Base-by-base conservation (phyloP, 345 rosid species). In the Leavenworthia alabamica region DNA sequence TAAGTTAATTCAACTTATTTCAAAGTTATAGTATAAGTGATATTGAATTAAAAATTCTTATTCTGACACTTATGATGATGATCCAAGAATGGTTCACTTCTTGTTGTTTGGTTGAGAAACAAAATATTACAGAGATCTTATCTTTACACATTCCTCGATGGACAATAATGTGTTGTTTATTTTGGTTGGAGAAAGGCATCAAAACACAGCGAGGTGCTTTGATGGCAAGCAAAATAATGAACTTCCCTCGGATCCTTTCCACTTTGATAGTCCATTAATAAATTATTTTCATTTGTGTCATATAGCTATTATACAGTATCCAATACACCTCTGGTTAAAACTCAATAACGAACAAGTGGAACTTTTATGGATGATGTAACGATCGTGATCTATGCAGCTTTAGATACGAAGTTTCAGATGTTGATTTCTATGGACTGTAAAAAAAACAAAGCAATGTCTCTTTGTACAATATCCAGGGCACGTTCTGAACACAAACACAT, bases 171-270 rank as follows among this genome's bases (percentile, higher is more conserved):
- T 12, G 10, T 41, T 60, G 24, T 56, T 2, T 27, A 27, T 7
- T 22, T 23, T 23, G 1, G 46, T 16, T 41, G 53, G 60, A 50
- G 60, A 59, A 59, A 41, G 66, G 60, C 60, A 68, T 41, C 60
- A 59, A 50, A 67, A 49, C 14, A 24, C 31, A 59, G 50, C 40
- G 43, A 69, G 56, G 58, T 67, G 59, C 44, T 29, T 50, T 51
- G 55, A 68, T 68, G 73, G 73, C 67, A 68, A 61, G 67, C 73
- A 60, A 52, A 60, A 68, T 68, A 52, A 68, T 68, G 67, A 44
- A 55, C 12, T 67, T 41, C 7, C 36, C 43, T 39, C 43, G 27
- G 24, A 29, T 58, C 44, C 20, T 49, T 53, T 60, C 41, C 67
- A 51, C 73, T 68, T 33, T 42, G 39, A 22, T 51, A 50, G 46